These are phyloP conservation scores for Venturia carpophila DNA, from an alignment of 2,329 filamentous ascomycete species.

Conservation along the genomic window DNA sequence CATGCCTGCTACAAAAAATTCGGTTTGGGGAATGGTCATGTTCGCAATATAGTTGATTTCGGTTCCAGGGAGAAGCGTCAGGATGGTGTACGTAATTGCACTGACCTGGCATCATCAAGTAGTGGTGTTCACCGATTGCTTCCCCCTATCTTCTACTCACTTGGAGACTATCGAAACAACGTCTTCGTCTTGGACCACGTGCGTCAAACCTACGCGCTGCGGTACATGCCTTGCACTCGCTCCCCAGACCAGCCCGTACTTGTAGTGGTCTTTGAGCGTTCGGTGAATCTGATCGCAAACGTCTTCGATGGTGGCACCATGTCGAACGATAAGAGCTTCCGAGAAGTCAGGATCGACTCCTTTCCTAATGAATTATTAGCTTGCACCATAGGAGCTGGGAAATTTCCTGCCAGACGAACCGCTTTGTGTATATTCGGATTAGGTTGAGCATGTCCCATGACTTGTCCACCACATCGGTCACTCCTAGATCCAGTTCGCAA, in stretches of 20 bases:
- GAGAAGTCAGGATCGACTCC: slow-evolving; percentile 80
- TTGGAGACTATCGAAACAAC: slow-evolving; percentile 57
- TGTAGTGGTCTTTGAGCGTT: slow-evolving; percentile 95
- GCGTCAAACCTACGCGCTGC: slow-evolving; percentile 79
- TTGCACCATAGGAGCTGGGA: not conserved
- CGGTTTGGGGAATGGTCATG: not conserved
- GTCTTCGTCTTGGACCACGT: slow-evolving; percentile 65
- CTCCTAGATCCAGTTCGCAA: slow-evolving; percentile 89
- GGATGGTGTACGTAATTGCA: not conserved
- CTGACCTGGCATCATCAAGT: not conserved
- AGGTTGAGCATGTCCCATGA: slow-evolving; percentile 90
- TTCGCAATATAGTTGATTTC: not conserved
- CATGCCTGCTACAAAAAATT: not conserved
- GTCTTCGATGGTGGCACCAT: slow-evolving; percentile 84
- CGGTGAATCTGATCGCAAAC: slow-evolving; percentile 94
- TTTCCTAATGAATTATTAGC: slow-evolving; percentile 43
- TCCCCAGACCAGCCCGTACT: slow-evolving; percentile 97
- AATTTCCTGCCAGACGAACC: slow-evolving; percentile 25
- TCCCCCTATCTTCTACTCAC: slow-evolving; percentile 22
- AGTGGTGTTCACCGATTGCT: not conserved
- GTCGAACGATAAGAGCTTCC: slow-evolving; percentile 88
- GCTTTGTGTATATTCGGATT: slow-evolving; percentile 91
- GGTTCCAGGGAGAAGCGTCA: not conserved
- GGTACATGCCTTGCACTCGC: slow-evolving; percentile 92
- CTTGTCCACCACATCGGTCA: slow-evolving; percentile 85